phyloP scores from a whole-genome alignment of 2,329 filamentous ascomycete species.

The Aspergillus uvarum region DNA sequence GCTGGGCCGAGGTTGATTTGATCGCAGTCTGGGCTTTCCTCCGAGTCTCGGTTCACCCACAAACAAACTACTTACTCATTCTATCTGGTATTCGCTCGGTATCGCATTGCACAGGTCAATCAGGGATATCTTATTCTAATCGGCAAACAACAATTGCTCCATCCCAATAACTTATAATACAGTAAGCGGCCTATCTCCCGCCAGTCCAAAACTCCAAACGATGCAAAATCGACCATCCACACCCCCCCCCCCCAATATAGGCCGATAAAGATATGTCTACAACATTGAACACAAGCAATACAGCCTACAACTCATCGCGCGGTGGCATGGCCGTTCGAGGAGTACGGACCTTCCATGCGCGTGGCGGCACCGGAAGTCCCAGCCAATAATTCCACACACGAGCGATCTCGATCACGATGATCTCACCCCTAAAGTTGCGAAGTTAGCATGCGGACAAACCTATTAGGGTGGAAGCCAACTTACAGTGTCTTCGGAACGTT shows the following conservation, averaged over 20 bases:
- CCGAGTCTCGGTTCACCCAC: neutral
- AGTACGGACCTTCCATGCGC: slow-evolving; percentile 55
- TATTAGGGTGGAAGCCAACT: slow-evolving; percentile 43
- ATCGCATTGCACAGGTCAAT: neutral
- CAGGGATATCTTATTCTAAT: neutral
- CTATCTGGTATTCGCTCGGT: neutral
- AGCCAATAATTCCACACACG: slow-evolving; percentile 63
- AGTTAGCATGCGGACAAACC: neutral
- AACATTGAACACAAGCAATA: neutral
- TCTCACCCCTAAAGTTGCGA: slow-evolving; percentile 45
- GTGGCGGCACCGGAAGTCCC: slow-evolving; percentile 58
- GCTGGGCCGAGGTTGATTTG: slow-evolving; percentile 1
- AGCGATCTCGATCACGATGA: slow-evolving; percentile 54
- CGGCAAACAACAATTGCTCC: neutral
- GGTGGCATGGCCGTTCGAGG: slow-evolving; percentile 31
- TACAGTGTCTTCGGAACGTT: slow-evolving; percentile 68
- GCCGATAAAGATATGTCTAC: neutral
- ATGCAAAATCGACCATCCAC: neutral
- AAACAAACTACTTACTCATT: neutral
- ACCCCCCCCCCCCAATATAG: neutral
- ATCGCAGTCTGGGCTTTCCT: neutral
- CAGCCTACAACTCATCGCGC: slow-evolving; percentile 43
- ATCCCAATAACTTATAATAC: neutral
- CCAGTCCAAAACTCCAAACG: slow-evolving; percentile 5
- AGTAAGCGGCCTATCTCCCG: neutral